Evolutionary conservation across 331 rosid genomes (phyloP), one percentile per base, ranked within the genome.

Genomic region (Phaseolus coccineus): DNA sequence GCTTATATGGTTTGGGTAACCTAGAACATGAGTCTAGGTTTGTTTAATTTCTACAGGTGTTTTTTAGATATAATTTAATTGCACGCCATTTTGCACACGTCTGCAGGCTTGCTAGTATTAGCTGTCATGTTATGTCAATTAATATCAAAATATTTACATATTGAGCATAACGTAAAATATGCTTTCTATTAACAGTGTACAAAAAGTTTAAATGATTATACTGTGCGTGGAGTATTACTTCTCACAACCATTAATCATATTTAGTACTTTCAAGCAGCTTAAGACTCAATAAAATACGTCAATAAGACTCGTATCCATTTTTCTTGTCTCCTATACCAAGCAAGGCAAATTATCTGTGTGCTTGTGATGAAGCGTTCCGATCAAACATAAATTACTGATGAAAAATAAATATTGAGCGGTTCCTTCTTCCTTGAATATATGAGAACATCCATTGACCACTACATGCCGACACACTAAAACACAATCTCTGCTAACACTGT

Each of bases 391-490:
- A 2, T 59, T 58, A 35, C 16, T 11, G 10, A 42, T 2, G 2
- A 42, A n/a, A 12, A 27, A 4, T 3, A 22, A 55, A 55, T 37
- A 25, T 3, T 44, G 27, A 10, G 30, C 0, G 13, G 12, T 35
- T 44, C 8, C 6, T 70, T 55, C 74, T 71, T 66, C 61, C 65
- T 59, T 65, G 46, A 56, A 59, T 63, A 53, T 40, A 25, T 39
- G 73, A 25, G 62, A 12, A 39, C 77, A 78, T 68, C 78, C 79
- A 53, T 69, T 12, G 58, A 63, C 70, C 55, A 73, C 71, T 53
- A 24, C 69, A 50, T 58, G 75, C 27, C 6, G 69, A 70, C 48
- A 31, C 69, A 64, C 64, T 42, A 51, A 62, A 74, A 31, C 42
- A 37, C 31, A 53, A 37, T 74, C 67, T 65, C 64, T 63, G 30